Percentiles rank a stretch among this genome's conserved stretches.
Evolutionary conservation across 768 basidiomycete genomes (phyloP).

Genomic region (Russula griseocarnosa): DNA sequence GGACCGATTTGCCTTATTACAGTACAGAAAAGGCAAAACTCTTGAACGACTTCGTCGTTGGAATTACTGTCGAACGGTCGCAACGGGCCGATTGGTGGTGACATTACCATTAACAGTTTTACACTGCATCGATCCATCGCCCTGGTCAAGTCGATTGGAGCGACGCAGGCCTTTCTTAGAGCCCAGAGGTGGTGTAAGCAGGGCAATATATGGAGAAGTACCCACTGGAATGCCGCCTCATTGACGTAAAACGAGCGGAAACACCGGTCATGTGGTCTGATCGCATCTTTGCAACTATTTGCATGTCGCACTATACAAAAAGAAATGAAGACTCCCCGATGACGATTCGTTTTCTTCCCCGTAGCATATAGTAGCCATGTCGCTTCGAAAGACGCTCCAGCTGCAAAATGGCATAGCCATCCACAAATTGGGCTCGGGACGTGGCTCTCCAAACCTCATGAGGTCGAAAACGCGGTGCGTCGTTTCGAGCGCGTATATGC

Average conservation of each 20-base stretch:
- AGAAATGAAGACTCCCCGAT: too few relatives aligned
- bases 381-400: slow-evolving; percentile 38
- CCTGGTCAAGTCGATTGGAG: neutral
- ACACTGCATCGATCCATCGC: neutral
- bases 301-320: neutral
- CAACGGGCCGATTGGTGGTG: neutral
- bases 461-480: slow-evolving; percentile 68
- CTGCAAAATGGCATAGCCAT: slow-evolving; percentile 51
- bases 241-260: neutral
- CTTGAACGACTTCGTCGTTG: neutral
- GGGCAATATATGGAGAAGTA: neutral
- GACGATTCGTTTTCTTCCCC: neutral
- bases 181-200: neutral
- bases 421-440: slow-evolving; percentile 79
- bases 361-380: slow-evolving; percentile 36
- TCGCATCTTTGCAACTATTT: neutral
- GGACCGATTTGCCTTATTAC: too few relatives aligned
- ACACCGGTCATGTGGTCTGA: neutral
- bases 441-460: slow-evolving; percentile 70
- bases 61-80: too few relatives aligned
- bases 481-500: neutral
- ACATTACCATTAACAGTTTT: neutral
- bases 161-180: neutral
- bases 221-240: neutral
- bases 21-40: neutral